These are phyloP conservation scores for Arbutus unedo DNA, from an alignment of 148 eudicot species.

Conservation along the genomic window DNA sequence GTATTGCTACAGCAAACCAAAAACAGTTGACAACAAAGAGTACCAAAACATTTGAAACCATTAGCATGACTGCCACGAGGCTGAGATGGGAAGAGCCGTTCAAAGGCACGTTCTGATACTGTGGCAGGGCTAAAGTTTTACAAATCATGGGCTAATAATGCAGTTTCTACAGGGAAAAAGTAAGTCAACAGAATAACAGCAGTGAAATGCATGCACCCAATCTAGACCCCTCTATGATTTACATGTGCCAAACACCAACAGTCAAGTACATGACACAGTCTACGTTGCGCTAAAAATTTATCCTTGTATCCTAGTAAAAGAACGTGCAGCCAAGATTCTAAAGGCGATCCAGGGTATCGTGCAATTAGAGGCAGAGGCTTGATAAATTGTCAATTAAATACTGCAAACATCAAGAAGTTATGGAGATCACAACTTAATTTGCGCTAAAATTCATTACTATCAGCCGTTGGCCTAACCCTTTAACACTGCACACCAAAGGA, in stretches of 20 bases:
- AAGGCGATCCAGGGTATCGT: neutral
- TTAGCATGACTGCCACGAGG: neutral
- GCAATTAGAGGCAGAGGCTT: neutral
- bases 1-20: neutral
- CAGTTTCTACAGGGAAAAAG: neutral
- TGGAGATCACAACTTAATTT: neutral
- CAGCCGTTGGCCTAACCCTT: neutral
- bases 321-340: neutral
- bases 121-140: neutral
- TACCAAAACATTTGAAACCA: neutral
- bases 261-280: neutral
- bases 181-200: neutral
- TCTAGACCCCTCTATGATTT: conserved; percentile 5
- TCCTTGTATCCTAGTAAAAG: neutral
- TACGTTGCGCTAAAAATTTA: neutral
- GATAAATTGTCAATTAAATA: neutral
- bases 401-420: conserved; percentile 2
- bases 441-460: neutral
- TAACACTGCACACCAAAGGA: neutral
- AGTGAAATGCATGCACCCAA: neutral
- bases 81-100: neutral
- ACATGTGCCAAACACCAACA: neutral
- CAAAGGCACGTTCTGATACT: neutral
- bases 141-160: neutral
- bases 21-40: neutral